Base-by-base conservation (phyloP, 441 rosid species). In the Daphne laureola region DNA sequence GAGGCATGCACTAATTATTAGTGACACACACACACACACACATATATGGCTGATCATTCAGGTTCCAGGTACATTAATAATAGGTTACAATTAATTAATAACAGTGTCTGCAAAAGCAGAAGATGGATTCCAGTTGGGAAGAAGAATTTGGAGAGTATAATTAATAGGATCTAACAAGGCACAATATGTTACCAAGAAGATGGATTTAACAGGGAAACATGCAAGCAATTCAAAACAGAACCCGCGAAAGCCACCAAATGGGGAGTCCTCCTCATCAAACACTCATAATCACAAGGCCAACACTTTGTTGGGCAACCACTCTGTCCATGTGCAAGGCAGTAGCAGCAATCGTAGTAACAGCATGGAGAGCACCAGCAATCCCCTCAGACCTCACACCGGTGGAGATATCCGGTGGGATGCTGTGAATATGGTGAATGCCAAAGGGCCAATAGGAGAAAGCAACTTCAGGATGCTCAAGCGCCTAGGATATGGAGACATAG, bases 381-480 rank as follows among this genome's bases (percentile, higher is more conserved):
- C 77, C 4, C 65, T 78, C 5, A 82, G 72, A 80, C 96, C 94
- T 36, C 94, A 87, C 53, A 87, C 96, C 0, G 97, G 95, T 0
- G 93, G 95, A 12, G 93, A 90, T 40, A 75, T 70, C 1, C 67
- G 87, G 53, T 90, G 93, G 95, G 89, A 90, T 54, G 90, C 93
- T 38, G 73, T 90, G 44, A 75, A 87, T 17, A 31, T 43, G 16
- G 53, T 75, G n/a, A 70, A 44, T 18, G 54, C 73, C 1, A 79
- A 52, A 70, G 84, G 79, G 11, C 68, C 76, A 49, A 78, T 90
- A 31, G 87, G 90, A 2, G 74, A 84, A 6, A 82, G 80, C 73
- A 79, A 90, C 54, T 84, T 90, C 31, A 71, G 90, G 26, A 82
- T 89, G 57, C 79, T 86, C 18, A 90, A 82, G 70, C 80, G 95